These are phyloP conservation scores for Penicillium nucicola DNA, from an alignment of 495 filamentous ascomycete genomes.

Conservation along the genomic window DNA sequence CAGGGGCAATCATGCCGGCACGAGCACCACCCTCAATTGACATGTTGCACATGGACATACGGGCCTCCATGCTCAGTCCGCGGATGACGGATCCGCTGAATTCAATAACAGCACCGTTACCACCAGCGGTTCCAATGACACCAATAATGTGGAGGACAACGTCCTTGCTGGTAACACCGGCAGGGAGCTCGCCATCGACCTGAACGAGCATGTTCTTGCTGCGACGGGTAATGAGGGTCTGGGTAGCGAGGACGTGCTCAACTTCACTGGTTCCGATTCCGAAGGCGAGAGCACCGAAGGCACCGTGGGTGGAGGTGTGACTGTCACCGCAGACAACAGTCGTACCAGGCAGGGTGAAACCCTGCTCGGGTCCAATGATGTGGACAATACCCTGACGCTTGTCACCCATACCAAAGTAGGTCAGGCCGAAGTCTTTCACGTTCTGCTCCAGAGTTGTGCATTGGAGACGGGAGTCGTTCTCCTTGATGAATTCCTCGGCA, in stretches of 20 bases:
- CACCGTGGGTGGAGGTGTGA: constrained; percentile 96
- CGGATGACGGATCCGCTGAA: constrained; percentile 94
- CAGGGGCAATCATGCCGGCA: constrained; percentile 95
- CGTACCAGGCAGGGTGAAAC: constrained; percentile 95
- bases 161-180: constrained; percentile 95
- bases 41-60: constrained; percentile 99
- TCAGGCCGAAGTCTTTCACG: constrained; percentile 92
- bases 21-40: constrained; percentile 96
- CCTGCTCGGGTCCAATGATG: constrained; percentile 98
- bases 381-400: constrained; percentile 98
- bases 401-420: constrained; percentile 95
- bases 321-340: constrained; percentile 97
- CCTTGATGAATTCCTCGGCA: constrained; percentile 81
- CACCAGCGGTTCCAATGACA: constrained; percentile 91
- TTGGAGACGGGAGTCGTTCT: constrained; percentile 89
- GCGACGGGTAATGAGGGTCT: constrained; percentile 87
- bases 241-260: constrained; percentile 96
- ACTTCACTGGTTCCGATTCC: constrained; percentile 98
- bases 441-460: constrained; percentile 95
- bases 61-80: constrained; percentile 88
- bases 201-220: constrained; percentile 99
- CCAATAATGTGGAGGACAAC: constrained; percentile 94
- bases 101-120: constrained; percentile 92
- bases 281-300: constrained; percentile 92
- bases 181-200: constrained; percentile 85